Conservation (phyloP, 2,329 filamentous ascomycete species). For the Thermothelomyces thermophilus region DNA sequence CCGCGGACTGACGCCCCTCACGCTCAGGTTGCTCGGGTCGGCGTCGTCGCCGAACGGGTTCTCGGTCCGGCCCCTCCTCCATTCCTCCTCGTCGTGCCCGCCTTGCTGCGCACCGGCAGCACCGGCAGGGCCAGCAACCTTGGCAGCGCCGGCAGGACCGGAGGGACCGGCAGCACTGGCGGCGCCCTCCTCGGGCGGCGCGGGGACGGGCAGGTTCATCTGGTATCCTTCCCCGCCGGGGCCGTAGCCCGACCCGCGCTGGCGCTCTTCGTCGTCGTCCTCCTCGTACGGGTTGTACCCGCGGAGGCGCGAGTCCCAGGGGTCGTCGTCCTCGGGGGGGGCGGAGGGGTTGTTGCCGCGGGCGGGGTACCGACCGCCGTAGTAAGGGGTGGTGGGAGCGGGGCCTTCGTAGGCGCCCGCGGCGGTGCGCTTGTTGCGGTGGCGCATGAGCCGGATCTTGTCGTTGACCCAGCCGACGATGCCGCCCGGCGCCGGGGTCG, state of each 20-base stretch:
- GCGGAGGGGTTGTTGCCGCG: conserved; percentile 50
- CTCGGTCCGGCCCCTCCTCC: conserved; percentile 37
- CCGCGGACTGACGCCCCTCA: conserved; percentile 69
- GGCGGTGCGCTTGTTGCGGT: conserved; percentile 58
- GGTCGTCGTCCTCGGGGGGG: conserved; percentile 71
- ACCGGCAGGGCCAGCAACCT: neutral
- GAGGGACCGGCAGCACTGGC: neutral
- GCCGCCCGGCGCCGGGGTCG: conserved; percentile 53
- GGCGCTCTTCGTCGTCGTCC: conserved; percentile 55
- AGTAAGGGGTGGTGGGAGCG: conserved; percentile 24
- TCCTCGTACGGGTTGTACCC: conserved; percentile 56
- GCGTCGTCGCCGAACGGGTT: conserved; percentile 67
- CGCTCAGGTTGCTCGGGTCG: conserved; percentile 52
- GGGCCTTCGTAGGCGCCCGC: conserved; percentile 63
- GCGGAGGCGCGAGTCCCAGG: conserved; percentile 74
- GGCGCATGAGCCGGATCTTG: conserved; percentile 52
- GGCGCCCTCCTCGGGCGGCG: conserved; percentile 16
- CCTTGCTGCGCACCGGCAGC: too few relatives aligned
- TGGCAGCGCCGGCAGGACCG: neutral
- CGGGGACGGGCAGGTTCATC: conserved; percentile 40
- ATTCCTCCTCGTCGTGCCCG: conserved; percentile 22
- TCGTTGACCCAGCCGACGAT: conserved; percentile 67
- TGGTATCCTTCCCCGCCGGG: conserved; percentile 39
- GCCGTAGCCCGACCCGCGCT: conserved; percentile 47
- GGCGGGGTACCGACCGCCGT: conserved; percentile 17